A percentile compares a stretch with the other conserved stretches of the same genome.
Conservation (phyloP, 2,329 filamentous ascomycete species). For the Colletotrichum higginsianum region DNA sequence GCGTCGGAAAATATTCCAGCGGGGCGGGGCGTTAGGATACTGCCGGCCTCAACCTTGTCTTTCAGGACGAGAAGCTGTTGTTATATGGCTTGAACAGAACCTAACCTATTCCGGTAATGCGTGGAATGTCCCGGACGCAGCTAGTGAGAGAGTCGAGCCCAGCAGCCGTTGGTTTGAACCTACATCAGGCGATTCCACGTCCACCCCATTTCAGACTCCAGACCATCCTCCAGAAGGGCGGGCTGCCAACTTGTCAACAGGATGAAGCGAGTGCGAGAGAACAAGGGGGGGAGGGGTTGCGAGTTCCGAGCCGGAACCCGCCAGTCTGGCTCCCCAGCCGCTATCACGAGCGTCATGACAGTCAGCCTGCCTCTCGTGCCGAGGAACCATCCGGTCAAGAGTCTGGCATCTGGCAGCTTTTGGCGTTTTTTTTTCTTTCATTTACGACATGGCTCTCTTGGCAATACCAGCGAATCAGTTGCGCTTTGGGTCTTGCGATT, state of each 20-base stretch:
- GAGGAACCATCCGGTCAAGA: not conserved
- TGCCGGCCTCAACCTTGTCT: not conserved
- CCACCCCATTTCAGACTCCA: not conserved
- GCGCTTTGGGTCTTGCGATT: slow-evolving; percentile 25
- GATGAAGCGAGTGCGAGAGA: slow-evolving; percentile 21
- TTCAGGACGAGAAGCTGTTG: not conserved
- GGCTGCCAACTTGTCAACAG: slow-evolving; percentile 7
- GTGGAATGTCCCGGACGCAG: slow-evolving; percentile 16
- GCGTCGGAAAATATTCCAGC: not conserved
- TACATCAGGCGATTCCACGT: slow-evolving; percentile 18
- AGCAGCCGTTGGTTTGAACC: slow-evolving; percentile 8
- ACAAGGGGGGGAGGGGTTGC: not conserved
- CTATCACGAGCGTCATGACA: slow-evolving; percentile 13
- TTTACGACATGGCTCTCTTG: not conserved
- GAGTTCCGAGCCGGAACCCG: slow-evolving; percentile 1
- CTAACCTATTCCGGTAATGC: slow-evolving; percentile 3
- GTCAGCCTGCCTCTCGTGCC: not conserved
- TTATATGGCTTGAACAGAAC: not conserved
- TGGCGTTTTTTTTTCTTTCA: not conserved
- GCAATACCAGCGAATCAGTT: not conserved
- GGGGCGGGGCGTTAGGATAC: not conserved
- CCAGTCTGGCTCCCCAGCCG: slow-evolving; percentile 14
- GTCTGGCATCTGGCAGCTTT: slow-evolving; percentile 2
- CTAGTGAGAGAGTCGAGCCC: not conserved
- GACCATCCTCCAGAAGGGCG: not conserved